A percentile compares a stretch with the other conserved stretches of the same genome.
Evolutionary conservation across 129 eudicot species (phyloP).

Genomic region (Saposhnikovia divaricata): DNA sequence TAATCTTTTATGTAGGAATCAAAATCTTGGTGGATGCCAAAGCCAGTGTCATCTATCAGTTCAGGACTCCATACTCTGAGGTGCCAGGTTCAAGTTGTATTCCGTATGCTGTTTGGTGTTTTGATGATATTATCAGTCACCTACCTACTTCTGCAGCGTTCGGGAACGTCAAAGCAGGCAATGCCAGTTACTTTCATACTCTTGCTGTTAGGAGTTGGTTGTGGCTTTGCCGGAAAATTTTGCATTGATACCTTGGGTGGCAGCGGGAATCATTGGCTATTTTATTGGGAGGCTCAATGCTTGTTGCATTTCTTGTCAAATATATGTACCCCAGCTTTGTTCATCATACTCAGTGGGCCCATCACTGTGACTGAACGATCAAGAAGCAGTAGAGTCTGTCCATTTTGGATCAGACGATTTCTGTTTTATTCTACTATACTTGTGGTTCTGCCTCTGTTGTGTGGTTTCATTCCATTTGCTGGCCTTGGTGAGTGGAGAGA

Average conservation of each 20-base stretch:
- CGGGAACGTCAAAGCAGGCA: conserved; percentile 49
- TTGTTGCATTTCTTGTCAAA: conserved; percentile 56
- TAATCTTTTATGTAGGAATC: conserved; percentile 35
- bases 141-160: conserved; percentile 50
- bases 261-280: conserved; percentile 69
- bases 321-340: conserved; percentile 36
- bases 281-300: conserved; percentile 70
- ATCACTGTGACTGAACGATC: conserved; percentile 33
- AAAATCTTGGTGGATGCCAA: conserved; percentile 83
- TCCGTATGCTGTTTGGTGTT: conserved; percentile 60
- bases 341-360: conserved; percentile 56
- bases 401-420: conserved; percentile 49
- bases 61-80: conserved; percentile 45
- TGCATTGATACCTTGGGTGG: conserved; percentile 92
- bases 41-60: conserved; percentile 56
- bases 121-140: conserved; percentile 45
- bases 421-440: conserved; percentile 32
- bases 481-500: conserved; percentile 55
- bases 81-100: conserved; percentile 61
- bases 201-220: conserved; percentile 48
- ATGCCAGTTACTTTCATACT: conserved; percentile 87
- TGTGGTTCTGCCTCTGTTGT: conserved; percentile 44
- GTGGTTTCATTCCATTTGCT: conserved; percentile 85
- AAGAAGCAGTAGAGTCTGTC: conserved; percentile 14
- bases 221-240: conserved; percentile 68